phyloP scores from a whole-genome alignment of 75 land plant genomes.

The Sequoiadendron giganteum region DNA sequence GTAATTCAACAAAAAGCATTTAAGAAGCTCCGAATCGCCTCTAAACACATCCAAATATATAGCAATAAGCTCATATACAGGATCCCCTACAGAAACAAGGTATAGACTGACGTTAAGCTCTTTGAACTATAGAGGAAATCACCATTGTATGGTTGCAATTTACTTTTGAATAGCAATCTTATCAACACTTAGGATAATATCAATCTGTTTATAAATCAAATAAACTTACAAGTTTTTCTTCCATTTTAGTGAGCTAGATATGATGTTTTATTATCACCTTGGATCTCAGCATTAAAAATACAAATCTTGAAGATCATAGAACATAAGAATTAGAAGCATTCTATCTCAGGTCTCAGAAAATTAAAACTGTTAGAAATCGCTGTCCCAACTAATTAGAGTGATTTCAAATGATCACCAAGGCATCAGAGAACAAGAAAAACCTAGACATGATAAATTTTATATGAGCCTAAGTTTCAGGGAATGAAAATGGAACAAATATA shows the following conservation, averaged over 20 bases:
- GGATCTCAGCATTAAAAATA: background rate
- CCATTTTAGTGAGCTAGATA: background rate
- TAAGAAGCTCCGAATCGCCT: slow-evolving; percentile 51
- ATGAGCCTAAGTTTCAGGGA: background rate
- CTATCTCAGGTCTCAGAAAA: background rate
- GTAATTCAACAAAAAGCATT: slow-evolving; percentile 60
- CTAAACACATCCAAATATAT: slow-evolving; percentile 78
- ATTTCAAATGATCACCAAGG: background rate
- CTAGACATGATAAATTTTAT: background rate
- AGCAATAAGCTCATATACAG: slow-evolving; percentile 79
- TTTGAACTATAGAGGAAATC: background rate
- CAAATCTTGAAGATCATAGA: background rate
- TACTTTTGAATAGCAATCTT: background rate
- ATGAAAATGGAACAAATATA: background rate
- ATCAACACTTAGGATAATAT: background rate
- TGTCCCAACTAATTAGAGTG: background rate
- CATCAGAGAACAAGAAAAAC: background rate
- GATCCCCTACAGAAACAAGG: slow-evolving; percentile 63
- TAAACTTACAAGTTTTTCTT: background rate
- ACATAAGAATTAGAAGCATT: background rate
- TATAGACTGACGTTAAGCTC: background rate
- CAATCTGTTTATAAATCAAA: background rate
- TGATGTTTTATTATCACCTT: background rate
- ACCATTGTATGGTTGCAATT: background rate
- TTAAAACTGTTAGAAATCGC: background rate